Conservation (phyloP, 2,329 filamentous ascomycete species). For the Leptographium lundbergii region DNA sequence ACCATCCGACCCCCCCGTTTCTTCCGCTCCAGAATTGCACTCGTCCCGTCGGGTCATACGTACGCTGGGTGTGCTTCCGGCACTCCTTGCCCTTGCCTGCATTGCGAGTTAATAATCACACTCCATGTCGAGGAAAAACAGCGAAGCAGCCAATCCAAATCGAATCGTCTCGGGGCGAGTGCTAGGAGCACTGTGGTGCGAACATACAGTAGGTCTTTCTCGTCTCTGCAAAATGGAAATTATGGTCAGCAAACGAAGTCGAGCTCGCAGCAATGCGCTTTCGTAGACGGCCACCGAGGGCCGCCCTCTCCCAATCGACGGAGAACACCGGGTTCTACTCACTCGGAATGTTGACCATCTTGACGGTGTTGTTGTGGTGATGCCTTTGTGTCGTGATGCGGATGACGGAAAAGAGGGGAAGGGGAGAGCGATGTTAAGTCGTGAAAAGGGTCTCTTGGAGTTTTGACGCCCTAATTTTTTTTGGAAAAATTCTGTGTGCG, state of each 20-base stretch:
- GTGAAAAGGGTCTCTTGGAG: background rate
- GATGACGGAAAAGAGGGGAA: background rate
- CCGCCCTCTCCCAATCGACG: background rate
- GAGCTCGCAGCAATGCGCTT: background rate
- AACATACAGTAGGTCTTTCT: constrained; percentile 14
- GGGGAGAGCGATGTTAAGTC: background rate
- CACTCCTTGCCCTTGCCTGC: constrained; percentile 67
- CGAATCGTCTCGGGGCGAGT: background rate
- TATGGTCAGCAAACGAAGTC: constrained; percentile 6
- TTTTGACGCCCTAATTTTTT: constrained; percentile 3
- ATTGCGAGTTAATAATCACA: constrained; percentile 20
- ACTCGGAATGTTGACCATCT: constrained; percentile 67
- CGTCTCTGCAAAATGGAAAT: constrained; percentile 8
- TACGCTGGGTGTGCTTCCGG: constrained; percentile 56
- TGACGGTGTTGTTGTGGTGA: constrained; percentile 15
- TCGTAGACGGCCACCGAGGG: background rate
- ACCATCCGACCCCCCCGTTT: background rate
- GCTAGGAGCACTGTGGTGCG: background rate
- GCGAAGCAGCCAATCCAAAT: background rate
- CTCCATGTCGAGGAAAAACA: background rate
- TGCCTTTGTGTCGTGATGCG: constrained; percentile 4
- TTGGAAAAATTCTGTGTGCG: constrained; percentile 2
- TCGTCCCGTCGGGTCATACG: constrained; percentile 1
- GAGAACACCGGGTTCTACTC: constrained; percentile 3
- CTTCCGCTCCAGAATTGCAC: background rate